Evolutionary conservation across 2,329 filamentous ascomycete genomes (phyloP).

Genomic region (Neurospora crassa): DNA sequence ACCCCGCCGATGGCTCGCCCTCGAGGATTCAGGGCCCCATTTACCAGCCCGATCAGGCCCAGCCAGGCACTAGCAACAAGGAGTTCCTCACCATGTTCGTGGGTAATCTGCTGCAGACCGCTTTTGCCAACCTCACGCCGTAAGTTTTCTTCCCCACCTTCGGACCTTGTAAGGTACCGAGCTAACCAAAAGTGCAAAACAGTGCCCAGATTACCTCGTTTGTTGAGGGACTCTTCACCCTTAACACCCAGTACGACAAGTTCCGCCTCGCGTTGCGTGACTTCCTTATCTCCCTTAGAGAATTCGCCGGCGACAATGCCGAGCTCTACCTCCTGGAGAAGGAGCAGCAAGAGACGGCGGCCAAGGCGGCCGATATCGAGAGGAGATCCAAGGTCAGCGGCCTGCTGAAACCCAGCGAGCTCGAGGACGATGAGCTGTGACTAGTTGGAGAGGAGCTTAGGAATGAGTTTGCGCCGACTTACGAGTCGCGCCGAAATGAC

Average conservation of each 20-base stretch:
- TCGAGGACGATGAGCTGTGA: conserved; percentile 89
- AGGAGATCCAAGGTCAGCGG: conserved; percentile 91
- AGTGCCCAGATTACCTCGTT: conserved; percentile 83
- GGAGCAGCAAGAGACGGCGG: conserved; percentile 80
- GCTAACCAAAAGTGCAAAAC: conserved; percentile 25
- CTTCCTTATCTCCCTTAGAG: conserved; percentile 94
- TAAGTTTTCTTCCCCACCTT: conserved; percentile 34
- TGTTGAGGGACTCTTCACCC: conserved; percentile 78
- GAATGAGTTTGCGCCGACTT: conserved; percentile 44
- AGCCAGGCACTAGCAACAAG: conserved; percentile 73
- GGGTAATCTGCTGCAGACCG: conserved; percentile 71
- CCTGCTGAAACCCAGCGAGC: conserved; percentile 91
- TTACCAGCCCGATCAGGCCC: conserved; percentile 75
- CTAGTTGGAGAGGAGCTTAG: conserved; percentile 56
- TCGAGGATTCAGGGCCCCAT: conserved; percentile 91
- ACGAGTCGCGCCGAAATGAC: conserved; percentile 7
- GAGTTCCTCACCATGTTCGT: conserved; percentile 89
- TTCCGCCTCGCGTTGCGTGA: conserved; percentile 95
- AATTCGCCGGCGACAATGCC: conserved; percentile 91
- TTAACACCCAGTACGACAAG: conserved; percentile 81
- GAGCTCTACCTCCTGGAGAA: conserved; percentile 92
- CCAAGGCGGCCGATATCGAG: conserved; percentile 81
- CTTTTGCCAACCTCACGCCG: conserved; percentile 88
- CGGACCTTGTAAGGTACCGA: conserved; percentile 6
- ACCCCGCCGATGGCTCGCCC: conserved; percentile 54